Base-by-base conservation (phyloP, 345 rosid genomes). In the Erysimum cheiranthoides region DNA sequence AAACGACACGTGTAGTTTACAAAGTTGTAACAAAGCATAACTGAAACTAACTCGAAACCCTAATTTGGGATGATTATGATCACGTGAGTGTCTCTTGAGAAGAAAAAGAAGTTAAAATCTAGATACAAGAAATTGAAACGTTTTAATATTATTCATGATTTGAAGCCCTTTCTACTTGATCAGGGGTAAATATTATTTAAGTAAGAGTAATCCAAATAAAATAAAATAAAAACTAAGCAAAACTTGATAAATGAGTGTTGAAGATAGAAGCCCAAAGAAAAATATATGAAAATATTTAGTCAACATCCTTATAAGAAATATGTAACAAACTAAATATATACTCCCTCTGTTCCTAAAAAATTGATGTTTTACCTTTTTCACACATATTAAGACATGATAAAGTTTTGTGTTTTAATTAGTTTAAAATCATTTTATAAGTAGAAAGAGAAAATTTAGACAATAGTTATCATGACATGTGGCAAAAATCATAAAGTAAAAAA, bases 1-100 rank as follows among this genome's bases (percentile, higher is more conserved):
- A 66, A 25, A 58, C 6, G 57, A 49, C 68, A 71, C 72, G 72
- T 64, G 76, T 70, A 18, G 8, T 27, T 13, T 68, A 27, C 10
- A 10, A 38, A 11, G 17, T 53, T 76, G 56, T 30, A 35, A 61
- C 21, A 10, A 17, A 32, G 3, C 28, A 51, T 5, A 59, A 25
- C 40, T 50, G 40, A 34, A 57, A 16, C 40, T 3, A 31, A 35
- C 12, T 63, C 14, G 46, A 36, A 77, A 38, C 80, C 80, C 71
- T 76, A 66, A 21, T 27, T 36, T 65, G 25, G 49, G 39, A 53
- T 18, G 39, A 53, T 18, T 4, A 18, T 62, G 32, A 11, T 39
- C 50, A 61, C 30, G 50, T 50, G 71, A 18, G 54, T 65, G 10
- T 73, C 21, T 43, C 65, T 21, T 21, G 25, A 21, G 38, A 64